Percentiles rank a stretch among this genome's conserved stretches.
Conservation (phyloP, 2,329 filamentous ascomycete genomes). For the Hortaea werneckii region DNA sequence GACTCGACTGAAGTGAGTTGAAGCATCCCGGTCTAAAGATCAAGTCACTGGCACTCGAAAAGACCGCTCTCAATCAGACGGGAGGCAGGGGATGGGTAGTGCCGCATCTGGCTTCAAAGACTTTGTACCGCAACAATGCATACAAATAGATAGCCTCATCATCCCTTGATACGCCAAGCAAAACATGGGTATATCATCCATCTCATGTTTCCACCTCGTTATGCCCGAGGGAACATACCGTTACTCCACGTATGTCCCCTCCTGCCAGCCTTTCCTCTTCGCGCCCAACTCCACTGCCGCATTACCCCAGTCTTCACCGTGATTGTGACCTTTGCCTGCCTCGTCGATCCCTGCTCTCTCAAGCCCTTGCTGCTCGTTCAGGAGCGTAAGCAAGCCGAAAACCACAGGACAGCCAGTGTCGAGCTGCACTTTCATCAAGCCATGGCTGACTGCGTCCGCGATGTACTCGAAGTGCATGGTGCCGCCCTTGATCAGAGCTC, state of each 20-base stretch:
- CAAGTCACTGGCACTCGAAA: too few relatives aligned
- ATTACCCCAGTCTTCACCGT: constrained; percentile 91
- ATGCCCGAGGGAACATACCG: background rate
- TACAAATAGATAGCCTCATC: too few relatives aligned
- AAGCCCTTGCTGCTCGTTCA: constrained; percentile 79
- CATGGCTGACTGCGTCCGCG: constrained; percentile 78
- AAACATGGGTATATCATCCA: too few relatives aligned
- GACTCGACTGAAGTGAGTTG: too few relatives aligned
- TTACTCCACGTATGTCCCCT: constrained; percentile 50
- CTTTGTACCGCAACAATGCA: too few relatives aligned
- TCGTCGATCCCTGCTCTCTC: constrained; percentile 63
- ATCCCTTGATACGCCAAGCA: too few relatives aligned
- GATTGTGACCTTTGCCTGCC: constrained; percentile 58
- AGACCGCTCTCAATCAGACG: too few relatives aligned
- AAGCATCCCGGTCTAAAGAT: too few relatives aligned
- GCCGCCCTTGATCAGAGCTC: constrained; percentile 94
- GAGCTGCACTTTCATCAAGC: constrained; percentile 87
- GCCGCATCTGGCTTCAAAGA: too few relatives aligned
- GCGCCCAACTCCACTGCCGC: constrained; percentile 89
- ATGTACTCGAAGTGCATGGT: constrained; percentile 99
- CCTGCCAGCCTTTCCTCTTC: constrained; percentile 75
- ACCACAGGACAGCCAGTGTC: constrained; percentile 83
- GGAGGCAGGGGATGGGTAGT: too few relatives aligned
- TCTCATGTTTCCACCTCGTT: too few relatives aligned
- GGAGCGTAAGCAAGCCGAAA: constrained; percentile 82